Percentiles rank a stretch among this genome's conserved stretches.
These are phyloP conservation scores for Collybiopsis confluens DNA, from an alignment of 768 basidiomycete species.

Conservation along the genomic window DNA sequence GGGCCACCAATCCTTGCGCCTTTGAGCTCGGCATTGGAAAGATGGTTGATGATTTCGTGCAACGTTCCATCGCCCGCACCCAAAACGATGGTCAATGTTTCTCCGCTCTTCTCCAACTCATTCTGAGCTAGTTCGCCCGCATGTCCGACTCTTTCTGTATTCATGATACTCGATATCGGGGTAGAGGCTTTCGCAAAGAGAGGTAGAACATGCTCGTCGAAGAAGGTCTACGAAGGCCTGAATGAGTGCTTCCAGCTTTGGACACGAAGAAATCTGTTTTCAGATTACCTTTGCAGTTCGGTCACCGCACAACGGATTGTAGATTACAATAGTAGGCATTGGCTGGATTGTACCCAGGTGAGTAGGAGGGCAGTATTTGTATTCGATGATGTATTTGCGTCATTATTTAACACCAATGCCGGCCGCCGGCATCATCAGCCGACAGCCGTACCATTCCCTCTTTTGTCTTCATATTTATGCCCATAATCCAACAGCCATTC, in stretches of 20 bases:
- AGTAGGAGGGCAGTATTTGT: too few relatives aligned
- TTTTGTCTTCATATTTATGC: conserved; percentile 25
- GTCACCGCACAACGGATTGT: conserved; percentile 75
- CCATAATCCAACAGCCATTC: conserved; percentile 66
- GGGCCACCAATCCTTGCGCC: conserved; percentile 14
- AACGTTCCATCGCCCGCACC: conserved; percentile 91
- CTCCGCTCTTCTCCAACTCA: conserved; percentile 29
- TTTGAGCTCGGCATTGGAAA: conserved; percentile 28
- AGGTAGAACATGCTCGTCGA: conserved; percentile 60
- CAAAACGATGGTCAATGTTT: conserved; percentile 41
- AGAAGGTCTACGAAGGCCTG: conserved; percentile 34
- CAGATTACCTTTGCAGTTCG: conserved; percentile 39
- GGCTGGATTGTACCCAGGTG: too few relatives aligned
- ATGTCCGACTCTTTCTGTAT: conserved; percentile 50
- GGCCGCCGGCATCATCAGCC: too few relatives aligned
- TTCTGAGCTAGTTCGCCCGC: conserved; percentile 45
- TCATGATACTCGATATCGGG: conserved; percentile 34
- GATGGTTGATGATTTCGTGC: conserved; percentile 77
- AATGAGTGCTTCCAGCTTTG: not conserved
- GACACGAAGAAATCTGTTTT: too few relatives aligned
- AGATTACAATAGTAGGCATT: conserved; percentile 41
- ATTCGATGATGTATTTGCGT: too few relatives aligned
- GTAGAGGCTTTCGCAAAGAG: conserved; percentile 42
- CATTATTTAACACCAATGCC: too few relatives aligned
- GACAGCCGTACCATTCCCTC: not conserved